Evolutionary conservation across 202 grass and related monocot genomes (phyloP), one percentile per base, ranked within the genome.

Genomic region (Bolboschoenoplectus hybrid): DNA sequence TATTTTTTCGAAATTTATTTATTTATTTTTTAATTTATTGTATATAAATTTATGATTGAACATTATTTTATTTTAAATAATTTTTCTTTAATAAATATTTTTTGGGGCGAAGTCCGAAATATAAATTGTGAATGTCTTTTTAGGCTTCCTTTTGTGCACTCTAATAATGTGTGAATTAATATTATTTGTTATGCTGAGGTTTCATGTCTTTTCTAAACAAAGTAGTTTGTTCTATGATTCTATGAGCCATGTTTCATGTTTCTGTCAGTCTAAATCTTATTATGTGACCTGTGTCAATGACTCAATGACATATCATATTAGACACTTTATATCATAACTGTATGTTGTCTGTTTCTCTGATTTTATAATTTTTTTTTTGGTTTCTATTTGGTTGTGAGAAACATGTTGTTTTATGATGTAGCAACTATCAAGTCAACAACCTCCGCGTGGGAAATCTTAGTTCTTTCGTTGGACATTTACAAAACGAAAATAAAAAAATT

Each of bases 251-350:
- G 74, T 53, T 26, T 26, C 26, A 14, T 36, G 13, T 61, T 58
- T 17, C 20, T 76, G 56, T 78, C 50, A 3, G 34, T 57, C 51
- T 50, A 78, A 57, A 78, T 76, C 73, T 53, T 71, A 46, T 20
- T 57, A 0, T 78, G 74, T 78, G 50, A 56, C 51, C 14, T 57
- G 50, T 57, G 50, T 55, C 74, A 57, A 8, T 78, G 74, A 57
- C 50, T 55, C 74, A 57, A 8, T 78, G 74, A 57, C 50, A 38
- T 57, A 39, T 78, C 74, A 55, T 76, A 36, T 17, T 10, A 7
- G 47, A 2, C 5, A 52, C 49, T 75, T 17, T 53, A 53, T 76
- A 75, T 36, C n/a, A 53, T 76, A 75, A 14, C n/a, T 75, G 0
- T 19, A 34, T 52, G 46, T 1, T 52, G 46, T 75, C 71, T 51